Conservation (phyloP, 129 eudicot species). For the Escallonia rubra region DNA sequence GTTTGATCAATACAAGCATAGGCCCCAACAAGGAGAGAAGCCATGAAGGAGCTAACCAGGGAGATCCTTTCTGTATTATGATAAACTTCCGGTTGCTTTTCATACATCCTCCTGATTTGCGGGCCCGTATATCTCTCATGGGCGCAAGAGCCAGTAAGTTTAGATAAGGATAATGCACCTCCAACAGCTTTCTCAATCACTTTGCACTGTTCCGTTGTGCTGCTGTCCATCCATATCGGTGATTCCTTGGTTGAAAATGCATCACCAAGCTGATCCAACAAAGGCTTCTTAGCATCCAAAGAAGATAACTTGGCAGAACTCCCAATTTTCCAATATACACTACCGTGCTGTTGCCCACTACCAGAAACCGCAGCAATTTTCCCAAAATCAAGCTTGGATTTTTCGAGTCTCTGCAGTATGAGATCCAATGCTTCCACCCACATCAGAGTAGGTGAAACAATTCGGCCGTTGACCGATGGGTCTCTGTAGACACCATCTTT, state of each 20-base stretch:
- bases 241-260: constrained; percentile 79
- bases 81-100: constrained; percentile 68
- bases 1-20: constrained; percentile 93
- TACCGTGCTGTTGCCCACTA: constrained; percentile 97
- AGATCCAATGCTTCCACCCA: constrained; percentile 97
- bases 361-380: constrained; percentile 82
- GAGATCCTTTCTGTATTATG: constrained; percentile 68
- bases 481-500: constrained; percentile 93
- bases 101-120: constrained; percentile 68
- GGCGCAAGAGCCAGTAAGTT: constrained; percentile 83
- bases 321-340: constrained; percentile 88
- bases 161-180: constrained; percentile 71
- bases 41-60: constrained; percentile 80
- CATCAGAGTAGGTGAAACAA: constrained; percentile 86
- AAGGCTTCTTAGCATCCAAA: constrained; percentile 47
- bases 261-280: constrained; percentile 62
- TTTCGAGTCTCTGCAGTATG: constrained; percentile 47
- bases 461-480: constrained; percentile 51
- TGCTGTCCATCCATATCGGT: constrained; percentile 94
- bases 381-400: constrained; percentile 52
- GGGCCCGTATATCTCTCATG: constrained; percentile 88
- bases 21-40: constrained; percentile 64
- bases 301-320: constrained; percentile 49
- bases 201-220: constrained; percentile 81
- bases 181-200: constrained; percentile 86